Evolutionary conservation across 768 basidiomycete species (phyloP), one percentile per base, ranked within the genome.

Genomic region (Coprinellus micaceus): DNA sequence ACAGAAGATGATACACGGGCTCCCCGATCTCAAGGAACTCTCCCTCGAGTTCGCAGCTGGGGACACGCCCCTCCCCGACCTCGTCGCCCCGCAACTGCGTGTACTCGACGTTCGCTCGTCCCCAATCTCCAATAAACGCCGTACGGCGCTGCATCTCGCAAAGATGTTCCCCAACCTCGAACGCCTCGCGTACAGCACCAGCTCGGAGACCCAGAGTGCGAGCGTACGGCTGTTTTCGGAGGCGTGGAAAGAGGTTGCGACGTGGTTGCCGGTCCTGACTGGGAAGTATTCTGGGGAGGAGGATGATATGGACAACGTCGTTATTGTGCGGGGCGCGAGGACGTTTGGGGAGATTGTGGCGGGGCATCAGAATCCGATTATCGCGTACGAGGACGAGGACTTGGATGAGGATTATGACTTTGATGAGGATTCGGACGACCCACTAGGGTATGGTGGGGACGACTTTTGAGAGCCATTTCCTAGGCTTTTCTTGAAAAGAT

Each of bases 381-480:
- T 33, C 33, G 33, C 33, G 33, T 33, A 33, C 33, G 33, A 33
- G 7, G 33, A 33, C 13, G 33, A 33, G n/a, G 33, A 33, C 13
- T 13, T 6, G 13, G 33, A 33, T 6, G 33, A 33, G 6, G 40
- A 43, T 19, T 43, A 48, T 30, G 6, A 29, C 15, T 47, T 15
- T n/a, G 47, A 48, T 4, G 47, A 48, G 47, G 47, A 48, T 13
- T 48, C 47, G 2, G 47, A 48, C 25, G 47, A 48, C 17, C 47
- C 47, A 25, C 15, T 48, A 26, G 47, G 47, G 10, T 48, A 48
- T 48, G 47, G 26, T 48, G 40, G 19, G n/a, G 40, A 43, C 5
- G 40, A 43, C n/a, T 43, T 17, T 19, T 43, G 36, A 37, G 36
- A 37, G 9, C 36, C 9, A 37, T 9, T 17, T 37, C 9, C 17